Percentiles rank a stretch among this genome's conserved stretches.
Evolutionary conservation across 805 yeast genomes (phyloP).

Genomic region (Ogataea philodendri): DNA sequence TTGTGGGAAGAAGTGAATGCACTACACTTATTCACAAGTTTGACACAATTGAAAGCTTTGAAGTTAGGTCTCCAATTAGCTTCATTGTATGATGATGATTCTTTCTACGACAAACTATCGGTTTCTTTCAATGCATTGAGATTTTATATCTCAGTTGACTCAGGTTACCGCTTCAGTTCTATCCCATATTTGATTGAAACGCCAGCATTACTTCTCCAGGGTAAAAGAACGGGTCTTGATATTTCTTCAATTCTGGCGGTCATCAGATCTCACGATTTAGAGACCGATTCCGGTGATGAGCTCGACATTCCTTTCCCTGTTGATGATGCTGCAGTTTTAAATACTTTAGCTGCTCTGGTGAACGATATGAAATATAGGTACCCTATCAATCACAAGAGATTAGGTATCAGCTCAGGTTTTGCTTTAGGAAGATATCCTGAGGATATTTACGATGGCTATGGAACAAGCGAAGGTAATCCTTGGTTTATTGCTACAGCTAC

Average conservation of each 20-base stretch:
- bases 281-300: constrained; percentile 30
- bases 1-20: constrained; percentile 89
- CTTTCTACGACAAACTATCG: constrained; percentile 33
- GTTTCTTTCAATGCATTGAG: constrained; percentile 36
- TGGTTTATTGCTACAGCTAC: constrained; percentile 83
- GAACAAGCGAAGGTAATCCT: constrained; percentile 79
- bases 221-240: constrained; percentile 70
- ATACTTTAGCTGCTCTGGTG: constrained; percentile 61
- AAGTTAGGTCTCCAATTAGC: constrained; percentile 50
- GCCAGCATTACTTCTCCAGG: constrained; percentile 41
- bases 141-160: constrained; percentile 38
- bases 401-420: constrained; percentile 45
- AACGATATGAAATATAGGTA: constrained; percentile 70
- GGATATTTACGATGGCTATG: constrained; percentile 78
- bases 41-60: constrained; percentile 71
- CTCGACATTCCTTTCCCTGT: constrained; percentile 60
- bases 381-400: constrained; percentile 64
- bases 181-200: constrained; percentile 68
- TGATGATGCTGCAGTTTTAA: constrained; percentile 53
- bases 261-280: constrained; percentile 45
- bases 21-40: constrained; percentile 73
- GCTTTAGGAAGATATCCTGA: constrained; percentile 93
- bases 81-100: constrained; percentile 28
- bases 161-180: constrained; percentile 40
- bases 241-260: constrained; percentile 62